Conservation (phyloP, 352 stramenopile genomes). For the Globisporangium paroecandrum region DNA sequence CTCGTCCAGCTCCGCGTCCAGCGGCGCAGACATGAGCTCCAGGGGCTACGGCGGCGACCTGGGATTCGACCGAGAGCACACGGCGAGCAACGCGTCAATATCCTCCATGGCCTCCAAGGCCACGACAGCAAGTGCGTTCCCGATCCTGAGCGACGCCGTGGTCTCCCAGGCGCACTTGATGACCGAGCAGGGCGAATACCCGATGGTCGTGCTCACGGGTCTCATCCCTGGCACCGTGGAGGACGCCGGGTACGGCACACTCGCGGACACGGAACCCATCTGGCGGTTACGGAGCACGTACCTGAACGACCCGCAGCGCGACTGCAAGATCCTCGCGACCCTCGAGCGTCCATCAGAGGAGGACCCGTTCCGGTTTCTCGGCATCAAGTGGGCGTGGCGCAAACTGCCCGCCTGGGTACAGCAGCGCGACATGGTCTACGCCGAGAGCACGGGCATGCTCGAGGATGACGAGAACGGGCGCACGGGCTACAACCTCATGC, state of each 20-base stretch:
- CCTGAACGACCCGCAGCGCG: constrained; percentile 28
- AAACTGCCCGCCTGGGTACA: constrained; percentile 1
- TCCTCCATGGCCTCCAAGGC: neutral
- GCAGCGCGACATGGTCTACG: constrained; percentile 22
- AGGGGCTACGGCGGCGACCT: neutral
- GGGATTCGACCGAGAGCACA: neutral
- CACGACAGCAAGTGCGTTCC: neutral
- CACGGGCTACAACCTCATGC: constrained; percentile 38
- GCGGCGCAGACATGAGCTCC: neutral
- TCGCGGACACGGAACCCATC: constrained; percentile 20
- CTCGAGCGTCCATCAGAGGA: constrained; percentile 23
- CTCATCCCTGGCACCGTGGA: neutral
- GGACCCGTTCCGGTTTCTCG: constrained; percentile 14
- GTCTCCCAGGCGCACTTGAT: neutral
- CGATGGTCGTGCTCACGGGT: neutral
- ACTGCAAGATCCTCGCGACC: constrained; percentile 26
- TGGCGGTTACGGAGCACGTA: constrained; percentile 27
- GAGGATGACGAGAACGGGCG: constrained; percentile 20
- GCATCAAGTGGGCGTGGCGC: constrained; percentile 16
- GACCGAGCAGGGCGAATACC: neutral
- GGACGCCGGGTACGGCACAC: constrained; percentile 22
- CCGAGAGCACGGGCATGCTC: constrained; percentile 39
- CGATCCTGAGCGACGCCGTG: constrained; percentile 4
- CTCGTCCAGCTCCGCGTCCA: neutral
- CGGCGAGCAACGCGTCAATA: neutral